phyloP scores from a whole-genome alignment of 176 grass and related monocot genomes.

The Avena eriantha region DNA sequence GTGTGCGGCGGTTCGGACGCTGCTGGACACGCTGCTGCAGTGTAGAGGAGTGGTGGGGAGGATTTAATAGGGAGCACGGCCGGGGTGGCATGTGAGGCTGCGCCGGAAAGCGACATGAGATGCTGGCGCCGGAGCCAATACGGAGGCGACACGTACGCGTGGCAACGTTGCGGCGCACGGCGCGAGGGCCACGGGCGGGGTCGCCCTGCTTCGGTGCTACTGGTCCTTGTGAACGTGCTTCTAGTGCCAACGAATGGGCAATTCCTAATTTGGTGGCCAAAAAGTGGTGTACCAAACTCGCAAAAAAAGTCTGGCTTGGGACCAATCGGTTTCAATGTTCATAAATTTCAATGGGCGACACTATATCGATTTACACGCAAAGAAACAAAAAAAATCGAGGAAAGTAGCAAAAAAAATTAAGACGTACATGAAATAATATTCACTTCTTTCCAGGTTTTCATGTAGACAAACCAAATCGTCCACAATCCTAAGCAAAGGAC shows the following conservation, averaged over 20 bases:
- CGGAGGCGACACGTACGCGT: not conserved
- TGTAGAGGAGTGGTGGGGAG: not conserved
- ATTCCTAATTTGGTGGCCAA: not conserved
- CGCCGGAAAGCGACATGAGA: slow-evolving; percentile 34
- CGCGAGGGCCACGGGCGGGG: not conserved
- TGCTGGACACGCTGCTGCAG: slow-evolving; percentile 2
- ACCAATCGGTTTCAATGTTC: not conserved
- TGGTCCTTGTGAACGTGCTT: slow-evolving; percentile 31
- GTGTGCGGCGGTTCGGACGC: slow-evolving; percentile 16
- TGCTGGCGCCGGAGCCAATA: slow-evolving; percentile 39
- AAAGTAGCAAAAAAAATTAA: too few species aligned
- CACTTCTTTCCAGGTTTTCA: too few species aligned
- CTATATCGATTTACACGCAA: not conserved
- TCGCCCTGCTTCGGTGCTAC: not conserved
- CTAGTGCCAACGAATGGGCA: not conserved
- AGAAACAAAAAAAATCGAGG: not conserved
- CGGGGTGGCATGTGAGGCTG: slow-evolving; percentile 37
- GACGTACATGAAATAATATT: too few species aligned
- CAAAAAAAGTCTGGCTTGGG: not conserved
- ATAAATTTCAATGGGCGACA: not conserved
- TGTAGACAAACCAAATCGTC: too few species aligned
- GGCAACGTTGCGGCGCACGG: slow-evolving; percentile 26
- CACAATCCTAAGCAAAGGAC: too few species aligned
- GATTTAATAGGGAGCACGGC: slow-evolving; percentile 24
- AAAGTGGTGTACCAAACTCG: not conserved